Percentiles rank a stretch among this genome's conserved stretches.
Evolutionary conservation across 345 rosid genomes (phyloP).

Genomic region (Aquilaria sinensis): DNA sequence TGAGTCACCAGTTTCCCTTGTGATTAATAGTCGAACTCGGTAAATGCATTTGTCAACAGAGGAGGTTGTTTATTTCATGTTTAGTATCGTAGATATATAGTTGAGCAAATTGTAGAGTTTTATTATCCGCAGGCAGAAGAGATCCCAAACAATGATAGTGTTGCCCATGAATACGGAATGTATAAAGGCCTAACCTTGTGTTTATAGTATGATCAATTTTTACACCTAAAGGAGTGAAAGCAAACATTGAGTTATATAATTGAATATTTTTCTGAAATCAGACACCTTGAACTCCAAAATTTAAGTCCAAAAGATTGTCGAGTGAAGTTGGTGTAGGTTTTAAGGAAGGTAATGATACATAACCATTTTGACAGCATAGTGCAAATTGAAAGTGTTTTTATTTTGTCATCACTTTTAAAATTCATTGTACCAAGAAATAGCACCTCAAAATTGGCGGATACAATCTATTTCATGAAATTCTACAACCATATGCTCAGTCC

Average conservation of each 20-base stretch:
- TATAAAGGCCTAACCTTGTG: background rate
- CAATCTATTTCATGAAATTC: no score
- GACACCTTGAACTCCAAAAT: background rate
- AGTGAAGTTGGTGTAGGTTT: background rate
- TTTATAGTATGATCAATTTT: background rate
- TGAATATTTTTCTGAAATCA: background rate
- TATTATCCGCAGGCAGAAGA: background rate
- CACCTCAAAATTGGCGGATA: background rate
- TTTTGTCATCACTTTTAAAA: background rate
- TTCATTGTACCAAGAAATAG: background rate
- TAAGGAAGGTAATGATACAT: background rate
- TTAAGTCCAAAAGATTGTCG: background rate
- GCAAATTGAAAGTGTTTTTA: background rate
- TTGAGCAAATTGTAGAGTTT: background rate
- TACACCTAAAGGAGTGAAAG: background rate
- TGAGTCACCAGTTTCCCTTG: no score
- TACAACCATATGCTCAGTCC: no score
- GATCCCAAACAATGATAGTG: slow-evolving; percentile 3
- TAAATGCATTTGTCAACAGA: background rate
- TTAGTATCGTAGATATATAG: slow-evolving; percentile 2
- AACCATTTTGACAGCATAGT: background rate
- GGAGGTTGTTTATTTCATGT: background rate
- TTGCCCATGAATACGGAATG: background rate
- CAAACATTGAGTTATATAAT: background rate
- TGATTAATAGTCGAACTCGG: no score